Evolutionary conservation across 768 basidiomycete species (phyloP).

Genomic region (Suillus weaverae): DNA sequence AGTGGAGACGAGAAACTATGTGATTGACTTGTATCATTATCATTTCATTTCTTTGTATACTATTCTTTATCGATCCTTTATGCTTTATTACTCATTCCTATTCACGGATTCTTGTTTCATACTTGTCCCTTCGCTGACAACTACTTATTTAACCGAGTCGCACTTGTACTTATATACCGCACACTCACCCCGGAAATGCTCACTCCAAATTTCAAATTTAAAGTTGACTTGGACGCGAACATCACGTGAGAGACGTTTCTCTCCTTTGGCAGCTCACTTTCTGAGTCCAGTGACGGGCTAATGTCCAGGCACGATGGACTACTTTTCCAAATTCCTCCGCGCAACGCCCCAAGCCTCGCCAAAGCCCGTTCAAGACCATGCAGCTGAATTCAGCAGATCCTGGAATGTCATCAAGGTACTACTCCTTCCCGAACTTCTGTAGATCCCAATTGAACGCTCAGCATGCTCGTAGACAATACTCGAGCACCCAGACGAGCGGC

Average conservation of each 20-base stretch:
- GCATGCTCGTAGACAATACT: slow-evolving; percentile 63
- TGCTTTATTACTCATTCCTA: not conserved
- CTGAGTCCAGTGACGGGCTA: not conserved
- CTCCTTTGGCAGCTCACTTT: not conserved
- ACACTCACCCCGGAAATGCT: not conserved
- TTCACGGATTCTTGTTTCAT: not conserved
- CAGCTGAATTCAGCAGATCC: slow-evolving; percentile 71
- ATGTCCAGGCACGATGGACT: slow-evolving; percentile 56
- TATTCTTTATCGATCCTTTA: not conserved
- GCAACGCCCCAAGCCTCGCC: slow-evolving; percentile 41
- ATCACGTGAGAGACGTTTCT: slow-evolving; percentile 7
- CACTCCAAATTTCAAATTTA: not conserved
- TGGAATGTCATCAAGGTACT: slow-evolving; percentile 74
- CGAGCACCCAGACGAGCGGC: slow-evolving; percentile 86
- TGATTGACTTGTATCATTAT: not conserved
- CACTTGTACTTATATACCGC: not conserved
- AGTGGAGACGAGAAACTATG: not conserved
- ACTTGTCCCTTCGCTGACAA: not conserved
- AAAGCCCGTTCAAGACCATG: slow-evolving; percentile 62
- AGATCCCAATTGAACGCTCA: slow-evolving; percentile 10
- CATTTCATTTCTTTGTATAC: not conserved
- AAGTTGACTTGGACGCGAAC: not conserved
- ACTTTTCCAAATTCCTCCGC: slow-evolving; percentile 79
- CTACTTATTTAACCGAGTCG: not conserved
- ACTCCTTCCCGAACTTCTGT: slow-evolving; percentile 1